phyloP scores from a whole-genome alignment of 768 basidiomycete species.

The Suillus spraguei region DNA sequence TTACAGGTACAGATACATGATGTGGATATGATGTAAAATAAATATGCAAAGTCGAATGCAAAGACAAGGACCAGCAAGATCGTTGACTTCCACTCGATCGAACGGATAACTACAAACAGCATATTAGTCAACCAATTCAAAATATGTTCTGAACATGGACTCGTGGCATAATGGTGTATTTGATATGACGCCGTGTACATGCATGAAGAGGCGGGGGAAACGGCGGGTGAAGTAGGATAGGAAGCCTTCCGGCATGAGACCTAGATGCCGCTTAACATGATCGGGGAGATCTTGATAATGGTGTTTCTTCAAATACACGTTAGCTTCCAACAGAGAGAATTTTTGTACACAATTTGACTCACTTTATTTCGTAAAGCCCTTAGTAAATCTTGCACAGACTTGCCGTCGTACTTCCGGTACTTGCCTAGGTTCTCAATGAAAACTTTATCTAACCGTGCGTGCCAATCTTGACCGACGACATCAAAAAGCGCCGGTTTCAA shows the following conservation, averaged over 20 bases:
- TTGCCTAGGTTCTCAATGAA: constrained; percentile 96
- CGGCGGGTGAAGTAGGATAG: constrained; percentile 90
- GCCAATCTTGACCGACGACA: constrained; percentile 93
- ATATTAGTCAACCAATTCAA: constrained; percentile 61
- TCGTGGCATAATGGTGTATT: constrained; percentile 75
- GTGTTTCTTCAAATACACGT: constrained; percentile 68
- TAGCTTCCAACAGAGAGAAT: constrained; percentile 8
- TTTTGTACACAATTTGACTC: constrained; percentile 24
- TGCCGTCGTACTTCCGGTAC: constrained; percentile 95
- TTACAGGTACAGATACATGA: constrained; percentile 18
- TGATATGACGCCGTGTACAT: constrained; percentile 85
- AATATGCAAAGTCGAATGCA: background rate
- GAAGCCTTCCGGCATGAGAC: constrained; percentile 91
- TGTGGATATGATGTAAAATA: constrained; percentile 16
- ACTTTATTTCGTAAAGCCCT: constrained; percentile 96
- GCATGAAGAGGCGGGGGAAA: constrained; percentile 90
- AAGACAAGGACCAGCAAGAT: constrained; percentile 4
- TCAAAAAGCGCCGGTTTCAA: constrained; percentile 70
- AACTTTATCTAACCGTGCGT: constrained; percentile 77
- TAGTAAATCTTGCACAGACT: constrained; percentile 87
- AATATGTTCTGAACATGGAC: constrained; percentile 91
- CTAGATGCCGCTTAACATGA: constrained; percentile 84
- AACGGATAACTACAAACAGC: constrained; percentile 9
- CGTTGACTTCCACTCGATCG: constrained; percentile 19
- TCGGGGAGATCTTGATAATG: constrained; percentile 98